phyloP scores from a whole-genome alignment of 768 basidiomycete genomes.

The Termitomyces sp. region DNA sequence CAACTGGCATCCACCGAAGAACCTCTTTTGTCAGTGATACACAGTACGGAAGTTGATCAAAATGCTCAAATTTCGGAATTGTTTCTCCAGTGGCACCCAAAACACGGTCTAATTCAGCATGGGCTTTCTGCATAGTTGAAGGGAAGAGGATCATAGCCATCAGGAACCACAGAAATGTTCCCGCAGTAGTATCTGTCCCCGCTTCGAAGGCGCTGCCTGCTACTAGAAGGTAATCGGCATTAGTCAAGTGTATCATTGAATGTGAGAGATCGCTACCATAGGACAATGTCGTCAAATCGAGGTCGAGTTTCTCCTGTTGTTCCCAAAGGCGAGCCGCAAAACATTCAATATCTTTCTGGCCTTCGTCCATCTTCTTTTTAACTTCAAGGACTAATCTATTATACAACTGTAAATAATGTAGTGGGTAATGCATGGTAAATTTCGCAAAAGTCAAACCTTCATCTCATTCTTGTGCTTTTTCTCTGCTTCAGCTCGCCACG shows the following conservation, averaged over 20 bases:
- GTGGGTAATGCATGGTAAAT: neutral
- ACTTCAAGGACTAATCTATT: constrained; percentile 15
- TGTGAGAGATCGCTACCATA: neutral
- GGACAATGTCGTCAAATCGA: constrained; percentile 2
- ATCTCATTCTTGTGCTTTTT: constrained; percentile 10
- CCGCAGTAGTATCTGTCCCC: constrained; percentile 2
- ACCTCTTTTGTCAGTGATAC: constrained; percentile 8
- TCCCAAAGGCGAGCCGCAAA: constrained; percentile 10
- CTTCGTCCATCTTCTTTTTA: constrained; percentile 13
- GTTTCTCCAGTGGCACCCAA: constrained; percentile 4
- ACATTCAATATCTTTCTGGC: constrained; percentile 7
- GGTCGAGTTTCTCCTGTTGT: constrained; percentile 2
- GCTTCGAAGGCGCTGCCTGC: constrained; percentile 6
- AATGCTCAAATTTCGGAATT: constrained; percentile 3
- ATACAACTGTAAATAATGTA: constrained; percentile 12
- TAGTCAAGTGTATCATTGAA: neutral
- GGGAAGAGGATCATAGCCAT: constrained; percentile 13
- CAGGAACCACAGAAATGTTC: constrained; percentile 7
- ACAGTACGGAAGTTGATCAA: constrained; percentile 7
- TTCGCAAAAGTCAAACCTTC: neutral
- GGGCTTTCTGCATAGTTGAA: constrained; percentile 6
- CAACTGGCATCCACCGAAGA: constrained; percentile 12
- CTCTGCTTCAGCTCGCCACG: constrained; percentile 8
- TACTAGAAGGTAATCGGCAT: neutral
- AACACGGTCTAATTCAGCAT: constrained; percentile 6